A percentile compares a stretch with the other conserved stretches of the same genome.
phyloP scores from a whole-genome alignment of 768 basidiomycete genomes.

The Psilocybe cubensis region DNA sequence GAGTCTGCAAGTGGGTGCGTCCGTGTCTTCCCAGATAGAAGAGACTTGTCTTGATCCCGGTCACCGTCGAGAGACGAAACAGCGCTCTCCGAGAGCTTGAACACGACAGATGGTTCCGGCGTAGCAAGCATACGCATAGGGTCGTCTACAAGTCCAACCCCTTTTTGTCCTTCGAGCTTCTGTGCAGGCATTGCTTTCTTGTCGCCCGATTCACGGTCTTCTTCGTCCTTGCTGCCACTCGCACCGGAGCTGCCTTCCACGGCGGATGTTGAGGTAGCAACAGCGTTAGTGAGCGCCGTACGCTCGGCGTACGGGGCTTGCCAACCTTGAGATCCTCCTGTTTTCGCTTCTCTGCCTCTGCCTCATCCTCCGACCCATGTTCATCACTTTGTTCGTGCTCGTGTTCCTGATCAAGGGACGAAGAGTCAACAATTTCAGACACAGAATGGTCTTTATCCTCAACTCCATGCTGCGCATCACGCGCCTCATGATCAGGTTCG shows the following conservation, averaged over 20 bases:
- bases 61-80: constrained; percentile 9
- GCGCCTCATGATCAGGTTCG: too few relatives aligned
- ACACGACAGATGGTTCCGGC: constrained; percentile 23
- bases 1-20: too few relatives aligned
- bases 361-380: constrained; percentile 21
- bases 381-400: constrained; percentile 11
- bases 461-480: too few relatives aligned
- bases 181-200: constrained; percentile 32
- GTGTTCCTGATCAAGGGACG: too few relatives aligned
- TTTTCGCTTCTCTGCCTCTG: constrained; percentile 43
- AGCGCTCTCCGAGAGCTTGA: constrained; percentile 6
- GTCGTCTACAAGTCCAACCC: too few relatives aligned
- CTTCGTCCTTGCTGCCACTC: constrained; percentile 17
- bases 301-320: constrained; percentile 74
- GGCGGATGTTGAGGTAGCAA: too few relatives aligned
- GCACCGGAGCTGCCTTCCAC: constrained; percentile 5
- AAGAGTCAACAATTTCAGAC: too few relatives aligned
- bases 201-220: constrained; percentile 29
- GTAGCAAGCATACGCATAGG: constrained; percentile 24
- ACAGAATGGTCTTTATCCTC: too few relatives aligned
- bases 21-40: too few relatives aligned
- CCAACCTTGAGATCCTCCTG: constrained; percentile 42
- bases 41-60: background rate
- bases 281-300: constrained; percentile 16
- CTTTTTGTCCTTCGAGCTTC: too few relatives aligned